Percentiles rank a stretch among this genome's conserved stretches.
phyloP scores from a whole-genome alignment of 495 filamentous ascomycete species.

The Xylaria longipes region DNA sequence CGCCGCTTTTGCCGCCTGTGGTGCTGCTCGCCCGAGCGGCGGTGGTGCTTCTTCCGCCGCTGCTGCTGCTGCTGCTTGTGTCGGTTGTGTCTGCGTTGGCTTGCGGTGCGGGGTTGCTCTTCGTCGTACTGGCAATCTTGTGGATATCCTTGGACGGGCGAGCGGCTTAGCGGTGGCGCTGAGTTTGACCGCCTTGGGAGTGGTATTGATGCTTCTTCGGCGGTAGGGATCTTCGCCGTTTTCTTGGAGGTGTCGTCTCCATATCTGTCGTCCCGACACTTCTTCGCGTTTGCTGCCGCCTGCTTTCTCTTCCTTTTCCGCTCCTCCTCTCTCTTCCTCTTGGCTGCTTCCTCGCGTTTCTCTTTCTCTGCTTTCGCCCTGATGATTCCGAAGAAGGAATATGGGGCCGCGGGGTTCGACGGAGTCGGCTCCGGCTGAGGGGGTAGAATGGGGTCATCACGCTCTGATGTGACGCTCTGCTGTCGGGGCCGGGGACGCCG shows the following conservation, averaged over 20 bases:
- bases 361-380: slow-evolving; percentile 16
- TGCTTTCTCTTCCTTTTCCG: neutral
- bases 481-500: slow-evolving; percentile 14
- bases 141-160: neutral
- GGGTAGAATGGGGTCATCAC: slow-evolving; percentile 8
- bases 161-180: neutral
- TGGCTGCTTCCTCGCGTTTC: neutral
- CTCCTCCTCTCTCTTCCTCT: neutral
- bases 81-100: neutral
- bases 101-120: neutral
- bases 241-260: neutral
- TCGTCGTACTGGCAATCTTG: neutral
- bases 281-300: neutral
- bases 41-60: slow-evolving; percentile 23
- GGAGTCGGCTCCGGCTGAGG: slow-evolving; percentile 9
- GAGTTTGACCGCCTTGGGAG: neutral
- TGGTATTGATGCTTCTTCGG: neutral
- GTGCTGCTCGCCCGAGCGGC: slow-evolving; percentile 2
- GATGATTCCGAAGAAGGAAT: slow-evolving; percentile 16
- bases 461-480: neutral
- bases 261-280: neutral
- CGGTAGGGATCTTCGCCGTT: neutral
- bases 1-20: slow-evolving; percentile 17
- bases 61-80: neutral
- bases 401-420: neutral